Evolutionary conservation across 352 stramenopile genomes (phyloP), one percentile per base, ranked within the genome.

Genomic region (Globisporangium lucens): DNA sequence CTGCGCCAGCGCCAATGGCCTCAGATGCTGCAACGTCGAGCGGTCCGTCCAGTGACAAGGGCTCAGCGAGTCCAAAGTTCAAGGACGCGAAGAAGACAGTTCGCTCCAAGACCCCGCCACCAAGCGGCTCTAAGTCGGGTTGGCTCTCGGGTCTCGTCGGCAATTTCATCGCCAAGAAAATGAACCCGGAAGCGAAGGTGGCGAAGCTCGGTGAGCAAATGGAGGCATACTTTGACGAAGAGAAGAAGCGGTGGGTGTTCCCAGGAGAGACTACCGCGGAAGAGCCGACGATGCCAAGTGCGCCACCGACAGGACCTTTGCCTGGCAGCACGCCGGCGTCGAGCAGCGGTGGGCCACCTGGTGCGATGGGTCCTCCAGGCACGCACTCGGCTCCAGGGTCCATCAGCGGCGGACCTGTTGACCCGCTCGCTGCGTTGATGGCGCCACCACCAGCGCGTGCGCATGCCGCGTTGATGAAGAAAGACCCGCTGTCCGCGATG

Each of bases 191-290:
- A 27, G 87, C 72, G 22, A 96, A 93, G 74, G 82, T 91, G 2
- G 89, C 80, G 52, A 87, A 95, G 60, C 75, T 95, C 15, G 83
- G 84, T 2, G 75, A 85, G 67, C 75, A 94, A 10, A 88, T 92
- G 85, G 80, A 92, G 51, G 87, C 85, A 9, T 94, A 94, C 64
- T 96, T 80, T 56, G 85, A 92, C 66, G 75, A 96, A 65, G 73
- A 91, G 35, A 80, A 83, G 51, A 93, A 96, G 71, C 79, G 87
- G n/a, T 96, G 89, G 89, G 78, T 96, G 6, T 95, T 96, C 70
- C 89, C 89, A 49, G 89, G 83, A 27, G 89, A 94, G 75, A 79
- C 76, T 1, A 74, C 80, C n/a, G 56, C 75, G 1, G 87, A 93
- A 24, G 86, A 94, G 65, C 68, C 76, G 4, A 33, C 72, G 13